phyloP scores from a whole-genome alignment of 331 rosid species.

The Arachis monticola region DNA sequence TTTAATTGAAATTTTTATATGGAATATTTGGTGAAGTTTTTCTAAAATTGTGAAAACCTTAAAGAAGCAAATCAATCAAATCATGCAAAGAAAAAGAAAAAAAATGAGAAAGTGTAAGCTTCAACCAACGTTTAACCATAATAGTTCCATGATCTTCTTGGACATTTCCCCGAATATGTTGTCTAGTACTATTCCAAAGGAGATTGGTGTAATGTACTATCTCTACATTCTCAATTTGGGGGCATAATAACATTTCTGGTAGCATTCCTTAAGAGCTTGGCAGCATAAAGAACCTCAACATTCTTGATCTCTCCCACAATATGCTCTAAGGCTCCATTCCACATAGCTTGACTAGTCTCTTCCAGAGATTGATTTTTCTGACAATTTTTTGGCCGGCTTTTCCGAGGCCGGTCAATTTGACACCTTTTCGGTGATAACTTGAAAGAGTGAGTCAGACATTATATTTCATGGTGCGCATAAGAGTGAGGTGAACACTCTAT shows the following conservation, averaged over 20 bases:
- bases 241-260: constrained; percentile 75
- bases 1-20: no score
- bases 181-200: constrained; percentile 80
- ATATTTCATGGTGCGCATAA: no score
- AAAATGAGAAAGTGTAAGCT: constrained; percentile 37
- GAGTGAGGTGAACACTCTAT: no score
- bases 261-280: constrained; percentile 82
- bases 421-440: constrained; percentile 57
- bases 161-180: constrained; percentile 80
- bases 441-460: no score
- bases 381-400: constrained; percentile 69
- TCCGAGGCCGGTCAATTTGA: constrained; percentile 80
- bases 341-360: constrained; percentile 55
- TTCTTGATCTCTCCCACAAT: constrained; percentile 88
- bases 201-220: constrained; percentile 68
- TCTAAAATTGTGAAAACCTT: no score
- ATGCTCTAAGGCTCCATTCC: constrained; percentile 75
- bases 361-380: constrained; percentile 78
- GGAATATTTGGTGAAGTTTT: no score
- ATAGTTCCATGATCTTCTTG: constrained; percentile 88
- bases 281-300: constrained; percentile 63
- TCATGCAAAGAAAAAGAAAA: no score
- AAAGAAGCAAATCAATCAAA: no score
- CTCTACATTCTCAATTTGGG: constrained; percentile 72
- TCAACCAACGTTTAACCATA: constrained; percentile 68